Percentiles rank a stretch among this genome's conserved stretches.
Evolutionary conservation across 176 grass and related monocot genomes (phyloP).

Genomic region (Ananas comosus): DNA sequence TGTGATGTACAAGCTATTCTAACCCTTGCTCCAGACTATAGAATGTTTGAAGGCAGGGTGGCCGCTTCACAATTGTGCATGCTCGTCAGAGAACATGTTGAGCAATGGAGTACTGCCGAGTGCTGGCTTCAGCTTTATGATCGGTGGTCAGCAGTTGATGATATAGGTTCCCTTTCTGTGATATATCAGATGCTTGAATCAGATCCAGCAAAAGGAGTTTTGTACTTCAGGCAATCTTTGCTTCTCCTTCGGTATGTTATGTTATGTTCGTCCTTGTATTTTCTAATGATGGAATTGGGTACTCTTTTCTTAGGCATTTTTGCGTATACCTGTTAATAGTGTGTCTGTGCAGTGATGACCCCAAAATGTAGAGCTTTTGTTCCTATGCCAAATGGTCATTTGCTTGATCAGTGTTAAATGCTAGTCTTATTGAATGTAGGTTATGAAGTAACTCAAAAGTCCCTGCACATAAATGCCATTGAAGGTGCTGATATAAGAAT

Average conservation of each 20-base stretch:
- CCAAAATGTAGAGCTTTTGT: too few relatives aligned
- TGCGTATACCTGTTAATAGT: too few relatives aligned
- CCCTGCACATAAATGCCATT: too few relatives aligned
- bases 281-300: not conserved
- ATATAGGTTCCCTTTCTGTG: slow-evolving; percentile 83
- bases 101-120: slow-evolving; percentile 81
- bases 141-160: slow-evolving; percentile 81
- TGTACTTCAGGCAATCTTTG: slow-evolving; percentile 96
- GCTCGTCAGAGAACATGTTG: slow-evolving; percentile 64
- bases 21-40: slow-evolving; percentile 61
- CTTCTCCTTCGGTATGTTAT: slow-evolving; percentile 79
- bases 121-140: slow-evolving; percentile 95
- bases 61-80: slow-evolving; percentile 66
- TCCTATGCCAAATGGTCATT: too few relatives aligned
- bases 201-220: slow-evolving; percentile 71
- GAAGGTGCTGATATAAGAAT: too few relatives aligned
- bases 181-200: slow-evolving; percentile 87
- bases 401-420: too few relatives aligned
- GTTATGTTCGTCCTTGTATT: slow-evolving; percentile 11
- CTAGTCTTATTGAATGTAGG: too few relatives aligned
- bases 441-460: too few relatives aligned
- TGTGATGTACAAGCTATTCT: slow-evolving; percentile 88
- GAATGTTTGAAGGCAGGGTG: slow-evolving; percentile 83
- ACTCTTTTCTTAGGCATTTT: not conserved
- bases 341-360: too few relatives aligned